Evolutionary conservation across 345 rosid species (phyloP).

Genomic region (Syzygium oleosum): DNA sequence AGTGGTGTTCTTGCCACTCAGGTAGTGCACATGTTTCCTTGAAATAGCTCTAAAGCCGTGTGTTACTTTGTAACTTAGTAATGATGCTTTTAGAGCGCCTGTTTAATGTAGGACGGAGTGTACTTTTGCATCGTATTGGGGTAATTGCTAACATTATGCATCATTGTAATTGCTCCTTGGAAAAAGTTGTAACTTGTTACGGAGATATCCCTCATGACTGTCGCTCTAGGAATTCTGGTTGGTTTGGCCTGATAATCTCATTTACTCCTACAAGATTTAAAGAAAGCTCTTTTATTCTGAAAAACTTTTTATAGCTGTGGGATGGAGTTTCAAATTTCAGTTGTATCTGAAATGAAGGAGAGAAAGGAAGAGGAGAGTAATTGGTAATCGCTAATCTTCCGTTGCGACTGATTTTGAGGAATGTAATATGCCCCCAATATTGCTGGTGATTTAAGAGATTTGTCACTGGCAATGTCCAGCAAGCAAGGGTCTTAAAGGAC

Average conservation of each 20-base stretch:
- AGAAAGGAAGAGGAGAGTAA: neutral
- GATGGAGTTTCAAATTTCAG: neutral
- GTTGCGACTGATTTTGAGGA: neutral
- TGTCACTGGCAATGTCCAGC: neutral
- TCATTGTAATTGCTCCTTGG: neutral
- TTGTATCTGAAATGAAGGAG: neutral
- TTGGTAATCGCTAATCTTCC: neutral
- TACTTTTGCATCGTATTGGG: constrained; percentile 4
- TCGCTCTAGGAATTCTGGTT: neutral
- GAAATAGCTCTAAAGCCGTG: neutral
- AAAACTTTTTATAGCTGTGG: neutral
- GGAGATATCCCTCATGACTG: neutral
- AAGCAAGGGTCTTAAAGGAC: neutral
- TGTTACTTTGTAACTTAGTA: neutral
- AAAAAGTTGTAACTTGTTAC: neutral
- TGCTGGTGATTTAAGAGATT: neutral
- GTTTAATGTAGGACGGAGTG: neutral
- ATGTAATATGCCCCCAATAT: neutral
- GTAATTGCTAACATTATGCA: neutral
- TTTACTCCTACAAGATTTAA: neutral
- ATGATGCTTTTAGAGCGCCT: neutral
- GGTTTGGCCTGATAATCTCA: neutral
- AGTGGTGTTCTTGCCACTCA: constrained; percentile 95
- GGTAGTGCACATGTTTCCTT: constrained; percentile 21
- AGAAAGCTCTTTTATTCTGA: neutral